Evolutionary conservation across 2,329 filamentous ascomycete species (phyloP).

Genomic region (Raffaelea deltoideospora): DNA sequence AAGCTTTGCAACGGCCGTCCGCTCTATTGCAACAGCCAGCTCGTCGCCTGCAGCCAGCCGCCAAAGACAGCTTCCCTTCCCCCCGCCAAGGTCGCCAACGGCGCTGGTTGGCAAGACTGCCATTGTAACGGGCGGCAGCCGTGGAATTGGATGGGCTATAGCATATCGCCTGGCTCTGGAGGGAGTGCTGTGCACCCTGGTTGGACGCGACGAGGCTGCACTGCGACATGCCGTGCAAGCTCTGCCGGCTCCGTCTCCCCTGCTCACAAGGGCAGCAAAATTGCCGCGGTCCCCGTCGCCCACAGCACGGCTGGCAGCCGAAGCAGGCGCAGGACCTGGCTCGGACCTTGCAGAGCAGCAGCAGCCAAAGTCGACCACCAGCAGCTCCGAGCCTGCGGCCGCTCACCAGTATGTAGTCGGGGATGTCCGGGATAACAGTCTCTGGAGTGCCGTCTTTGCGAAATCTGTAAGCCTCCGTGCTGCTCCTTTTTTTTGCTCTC

Average conservation of each 20-base stretch:
- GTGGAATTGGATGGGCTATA: conserved; percentile 55
- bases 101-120: conserved; percentile 31
- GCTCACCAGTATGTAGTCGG: conserved; percentile 8
- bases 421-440: conserved; percentile 9
- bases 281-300: no score
- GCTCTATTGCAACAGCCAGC: no score
- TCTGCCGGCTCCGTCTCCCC: conserved; percentile 13
- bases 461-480: background rate
- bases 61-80: no score
- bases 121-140: conserved; percentile 55
- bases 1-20: no score
- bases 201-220: conserved; percentile 39
- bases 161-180: conserved; percentile 48
- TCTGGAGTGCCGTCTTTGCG: conserved; percentile 9
- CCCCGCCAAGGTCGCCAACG: conserved; percentile 2
- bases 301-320: conserved; percentile 1
- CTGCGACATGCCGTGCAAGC: conserved; percentile 21
- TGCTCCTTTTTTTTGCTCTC: background rate
- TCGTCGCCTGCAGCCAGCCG: no score
- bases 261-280: no score
- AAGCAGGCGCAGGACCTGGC: no score
- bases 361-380: background rate
- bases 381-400: background rate
- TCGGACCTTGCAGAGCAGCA: no score
- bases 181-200: conserved; percentile 44